A percentile compares a stretch with the other conserved stretches of the same genome.
Conservation (phyloP, 179 eudicot genomes). For the Nepenthes alata region DNA sequence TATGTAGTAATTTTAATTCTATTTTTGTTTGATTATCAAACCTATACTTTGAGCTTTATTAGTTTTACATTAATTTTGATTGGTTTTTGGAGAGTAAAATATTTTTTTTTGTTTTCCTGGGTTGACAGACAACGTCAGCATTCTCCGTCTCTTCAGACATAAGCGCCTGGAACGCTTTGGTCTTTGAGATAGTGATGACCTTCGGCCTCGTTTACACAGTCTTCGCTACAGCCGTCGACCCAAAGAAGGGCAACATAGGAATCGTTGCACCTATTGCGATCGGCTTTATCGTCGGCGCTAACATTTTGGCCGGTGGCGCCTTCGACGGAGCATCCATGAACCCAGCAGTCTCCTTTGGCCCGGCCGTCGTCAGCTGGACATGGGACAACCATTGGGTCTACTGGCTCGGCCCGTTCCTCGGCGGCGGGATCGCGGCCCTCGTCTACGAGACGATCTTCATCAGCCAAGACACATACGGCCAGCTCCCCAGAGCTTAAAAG, state of each 20-base stretch:
- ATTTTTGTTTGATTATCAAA: background rate
- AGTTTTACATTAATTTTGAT: too few relatives aligned
- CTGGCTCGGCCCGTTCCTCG: conserved; percentile 48
- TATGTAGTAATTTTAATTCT: background rate
- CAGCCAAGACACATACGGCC: conserved; percentile 17
- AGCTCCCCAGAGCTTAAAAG: conserved; percentile 15
- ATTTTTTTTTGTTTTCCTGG: background rate
- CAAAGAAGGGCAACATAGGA: conserved; percentile 46
- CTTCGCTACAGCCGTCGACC: conserved; percentile 47
- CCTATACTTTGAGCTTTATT: too few relatives aligned
- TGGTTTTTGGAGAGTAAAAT: too few relatives aligned
- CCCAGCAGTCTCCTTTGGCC: conserved; percentile 55
- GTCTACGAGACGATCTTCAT: conserved; percentile 31
- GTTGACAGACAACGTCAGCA: conserved; percentile 38
- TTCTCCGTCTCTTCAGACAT: conserved; percentile 39
- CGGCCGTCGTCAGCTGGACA: conserved; percentile 57
- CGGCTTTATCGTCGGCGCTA: conserved; percentile 51
- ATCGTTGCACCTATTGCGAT: conserved; percentile 52
- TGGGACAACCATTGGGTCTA: conserved; percentile 51
- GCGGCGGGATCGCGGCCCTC: conserved; percentile 36
- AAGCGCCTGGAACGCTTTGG: conserved; percentile 31
- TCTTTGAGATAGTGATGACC: conserved; percentile 55
- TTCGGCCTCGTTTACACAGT: conserved; percentile 51
- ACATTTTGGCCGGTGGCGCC: conserved; percentile 53
- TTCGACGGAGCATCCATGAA: conserved; percentile 59